Conservation (phyloP, 345 rosid genomes). For the Populus simonii region DNA sequence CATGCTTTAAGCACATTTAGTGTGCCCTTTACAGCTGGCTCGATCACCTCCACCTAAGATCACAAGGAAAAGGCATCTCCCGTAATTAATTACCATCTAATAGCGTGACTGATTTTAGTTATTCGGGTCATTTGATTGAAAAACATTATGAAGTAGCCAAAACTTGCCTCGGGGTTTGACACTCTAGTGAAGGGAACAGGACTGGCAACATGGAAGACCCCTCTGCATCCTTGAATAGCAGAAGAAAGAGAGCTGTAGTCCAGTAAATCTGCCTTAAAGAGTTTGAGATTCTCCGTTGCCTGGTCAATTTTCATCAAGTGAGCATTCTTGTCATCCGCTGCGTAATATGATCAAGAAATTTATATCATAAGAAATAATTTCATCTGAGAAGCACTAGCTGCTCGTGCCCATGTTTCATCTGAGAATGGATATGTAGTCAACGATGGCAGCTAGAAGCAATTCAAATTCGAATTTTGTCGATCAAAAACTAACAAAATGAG, state of each 20-base stretch:
- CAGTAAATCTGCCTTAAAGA: slow-evolving; percentile 51
- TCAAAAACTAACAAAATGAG: too few relatives aligned
- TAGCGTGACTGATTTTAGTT: not conserved
- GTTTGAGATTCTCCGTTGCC: slow-evolving; percentile 54
- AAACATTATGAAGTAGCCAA: not conserved
- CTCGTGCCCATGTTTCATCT: not conserved
- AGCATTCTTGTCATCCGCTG: slow-evolving; percentile 19
- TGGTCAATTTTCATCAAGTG: slow-evolving; percentile 50
- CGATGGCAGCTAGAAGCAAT: too few relatives aligned
- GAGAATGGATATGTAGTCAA: too few relatives aligned
- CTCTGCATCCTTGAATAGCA: not conserved
- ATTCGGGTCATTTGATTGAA: not conserved
- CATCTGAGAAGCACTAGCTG: not conserved
- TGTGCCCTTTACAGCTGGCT: slow-evolving; percentile 71
- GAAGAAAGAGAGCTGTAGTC: not conserved
- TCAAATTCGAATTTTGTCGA: too few relatives aligned
- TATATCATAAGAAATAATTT: not conserved
- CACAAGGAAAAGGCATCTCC: not conserved
- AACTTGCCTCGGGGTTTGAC: slow-evolving; percentile 34
- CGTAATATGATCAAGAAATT: not conserved
- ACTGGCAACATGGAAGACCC: slow-evolving; percentile 50
- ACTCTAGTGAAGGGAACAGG: slow-evolving; percentile 51
- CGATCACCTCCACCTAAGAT: slow-evolving; percentile 49
- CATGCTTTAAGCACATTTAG: slow-evolving; percentile 63
- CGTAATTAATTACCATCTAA: not conserved